These are phyloP conservation scores for Boletus speciosus DNA, from an alignment of 768 basidiomycete genomes.

Conservation along the genomic window DNA sequence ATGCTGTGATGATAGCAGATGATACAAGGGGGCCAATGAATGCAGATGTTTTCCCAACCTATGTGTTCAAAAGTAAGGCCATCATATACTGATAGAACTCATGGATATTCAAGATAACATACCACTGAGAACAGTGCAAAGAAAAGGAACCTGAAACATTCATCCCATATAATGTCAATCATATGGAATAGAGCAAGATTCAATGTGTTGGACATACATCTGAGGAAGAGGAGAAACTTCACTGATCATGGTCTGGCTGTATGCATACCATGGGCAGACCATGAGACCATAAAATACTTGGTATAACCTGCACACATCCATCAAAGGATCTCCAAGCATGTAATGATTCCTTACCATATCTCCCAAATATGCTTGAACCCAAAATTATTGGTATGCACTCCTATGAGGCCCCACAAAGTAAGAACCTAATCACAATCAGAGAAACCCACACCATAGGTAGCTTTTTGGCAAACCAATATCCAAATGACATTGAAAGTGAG, in stretches of 20 bases:
- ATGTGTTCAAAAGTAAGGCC: background rate
- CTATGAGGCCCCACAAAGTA: constrained; percentile 72
- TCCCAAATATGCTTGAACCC: constrained; percentile 86
- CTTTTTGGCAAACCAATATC: constrained; percentile 51
- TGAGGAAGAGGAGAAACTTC: constrained; percentile 72
- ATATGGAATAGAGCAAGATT: background rate
- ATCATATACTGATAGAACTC: too few species aligned
- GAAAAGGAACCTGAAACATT: constrained; percentile 55
- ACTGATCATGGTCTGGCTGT: constrained; percentile 80
- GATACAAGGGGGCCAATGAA: constrained; percentile 77
- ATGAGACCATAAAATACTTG: constrained; percentile 69
- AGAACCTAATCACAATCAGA: constrained; percentile 41
- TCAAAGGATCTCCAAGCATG: background rate
- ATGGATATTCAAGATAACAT: constrained; percentile 9
- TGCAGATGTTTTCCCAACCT: constrained; percentile 73
- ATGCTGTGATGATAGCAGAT: constrained; percentile 67
- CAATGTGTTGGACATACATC: constrained; percentile 43
- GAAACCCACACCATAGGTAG: background rate
- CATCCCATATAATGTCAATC: background rate
- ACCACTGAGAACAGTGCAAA: constrained; percentile 75
- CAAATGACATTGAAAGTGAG: constrained; percentile 67
- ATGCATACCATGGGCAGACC: constrained; percentile 80
- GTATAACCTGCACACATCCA: constrained; percentile 46
- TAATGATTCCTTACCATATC: constrained; percentile 47
- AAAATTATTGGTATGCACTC: constrained; percentile 69